These are phyloP conservation scores for Mortierella sp. DNA, from an alignment of 371 early-diverging fungal species.

Conservation along the genomic window DNA sequence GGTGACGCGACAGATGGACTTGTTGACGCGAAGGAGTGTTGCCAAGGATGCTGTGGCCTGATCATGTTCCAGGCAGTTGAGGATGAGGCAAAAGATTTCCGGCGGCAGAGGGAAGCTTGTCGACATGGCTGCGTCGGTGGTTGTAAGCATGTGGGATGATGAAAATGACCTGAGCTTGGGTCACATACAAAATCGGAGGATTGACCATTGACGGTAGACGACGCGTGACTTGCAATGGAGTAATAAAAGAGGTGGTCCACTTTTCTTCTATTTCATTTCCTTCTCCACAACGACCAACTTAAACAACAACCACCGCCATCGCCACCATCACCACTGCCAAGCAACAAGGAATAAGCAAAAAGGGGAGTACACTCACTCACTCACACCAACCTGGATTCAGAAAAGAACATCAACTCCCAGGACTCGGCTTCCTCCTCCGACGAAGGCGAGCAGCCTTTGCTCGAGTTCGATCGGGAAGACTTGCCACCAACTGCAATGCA, in stretches of 20 bases:
- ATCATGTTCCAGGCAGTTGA: no score
- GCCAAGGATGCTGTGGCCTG: background rate
- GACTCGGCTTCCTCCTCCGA: background rate
- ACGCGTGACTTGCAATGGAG: background rate
- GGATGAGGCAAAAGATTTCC: background rate
- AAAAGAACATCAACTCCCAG: slow-evolving; percentile 8
- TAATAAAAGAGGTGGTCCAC: background rate
- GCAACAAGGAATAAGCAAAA: background rate
- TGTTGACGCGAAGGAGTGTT: background rate
- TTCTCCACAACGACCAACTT: background rate
- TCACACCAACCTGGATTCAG: slow-evolving; percentile 1
- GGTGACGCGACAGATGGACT: background rate
- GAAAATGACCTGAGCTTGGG: background rate
- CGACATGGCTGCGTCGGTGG: background rate
- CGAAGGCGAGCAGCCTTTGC: background rate
- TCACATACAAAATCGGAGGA: no score
- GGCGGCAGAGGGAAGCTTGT: background rate
- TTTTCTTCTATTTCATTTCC: background rate
- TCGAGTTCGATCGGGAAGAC: slow-evolving; percentile 6
- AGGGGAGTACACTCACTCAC: background rate
- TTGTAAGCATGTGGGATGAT: background rate
- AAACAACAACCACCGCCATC: background rate
- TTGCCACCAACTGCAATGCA: slow-evolving; percentile 53
- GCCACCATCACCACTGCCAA: background rate
- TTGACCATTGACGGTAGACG: background rate